Evolutionary conservation across 768 basidiomycete species (phyloP).

Genomic region (Leccinum olivaceopallidum): DNA sequence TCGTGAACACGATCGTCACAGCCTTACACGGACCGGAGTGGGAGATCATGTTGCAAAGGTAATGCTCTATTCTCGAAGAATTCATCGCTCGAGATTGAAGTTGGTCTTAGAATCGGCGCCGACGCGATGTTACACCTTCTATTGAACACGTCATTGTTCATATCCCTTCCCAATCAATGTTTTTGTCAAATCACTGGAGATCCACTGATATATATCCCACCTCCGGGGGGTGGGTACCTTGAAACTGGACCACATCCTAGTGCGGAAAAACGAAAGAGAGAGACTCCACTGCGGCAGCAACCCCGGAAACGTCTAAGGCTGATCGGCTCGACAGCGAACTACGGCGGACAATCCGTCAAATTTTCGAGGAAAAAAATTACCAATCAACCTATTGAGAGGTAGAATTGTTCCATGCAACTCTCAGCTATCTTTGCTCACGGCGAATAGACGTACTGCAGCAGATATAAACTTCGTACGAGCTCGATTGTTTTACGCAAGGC

Average conservation of each 20-base stretch:
- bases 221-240: conserved; percentile 15
- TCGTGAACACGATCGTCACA: conserved; percentile 75
- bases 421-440: background rate
- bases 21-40: conserved; percentile 66
- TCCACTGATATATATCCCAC: conserved; percentile 52
- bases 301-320: conserved; percentile 32
- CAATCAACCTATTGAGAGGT: conserved; percentile 25
- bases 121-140: conserved; percentile 79
- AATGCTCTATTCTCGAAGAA: background rate
- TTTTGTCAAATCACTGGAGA: conserved; percentile 81
- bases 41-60: conserved; percentile 66
- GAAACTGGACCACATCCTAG: conserved; percentile 1
- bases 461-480: conserved; percentile 54
- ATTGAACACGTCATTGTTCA: conserved; percentile 70
- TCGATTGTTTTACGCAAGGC: conserved; percentile 69
- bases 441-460: conserved; percentile 43
- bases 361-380: conserved; percentile 3
- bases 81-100: background rate
- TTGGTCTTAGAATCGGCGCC: conserved; percentile 63
- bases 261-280: conserved; percentile 27
- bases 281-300: conserved; percentile 11
- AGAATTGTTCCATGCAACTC: background rate
- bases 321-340: conserved; percentile 1
- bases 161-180: conserved; percentile 80
- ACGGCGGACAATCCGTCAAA: conserved; percentile 7